Conservation (phyloP, 768 basidiomycete genomes). For the Rhodotorula paludigena region DNA sequence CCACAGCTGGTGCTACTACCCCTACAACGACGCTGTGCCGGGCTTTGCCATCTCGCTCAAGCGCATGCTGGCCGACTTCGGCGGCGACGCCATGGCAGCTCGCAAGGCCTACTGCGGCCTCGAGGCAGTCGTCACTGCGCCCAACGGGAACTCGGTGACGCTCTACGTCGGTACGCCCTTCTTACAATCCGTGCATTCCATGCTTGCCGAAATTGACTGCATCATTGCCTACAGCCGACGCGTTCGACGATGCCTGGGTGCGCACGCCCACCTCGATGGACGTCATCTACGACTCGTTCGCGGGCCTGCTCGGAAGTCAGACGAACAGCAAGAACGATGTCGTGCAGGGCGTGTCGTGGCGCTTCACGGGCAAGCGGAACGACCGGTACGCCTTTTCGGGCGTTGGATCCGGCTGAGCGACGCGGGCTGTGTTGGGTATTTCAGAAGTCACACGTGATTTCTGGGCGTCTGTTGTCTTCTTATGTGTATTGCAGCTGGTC, state of each 20-base stretch:
- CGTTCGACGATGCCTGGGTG: conserved; percentile 36
- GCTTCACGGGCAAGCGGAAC: conserved; percentile 39
- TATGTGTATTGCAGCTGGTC: too few species aligned
- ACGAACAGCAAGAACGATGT: conserved; percentile 39
- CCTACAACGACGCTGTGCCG: conserved; percentile 29
- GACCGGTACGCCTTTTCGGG: not conserved
- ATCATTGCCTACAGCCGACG: conserved; percentile 17
- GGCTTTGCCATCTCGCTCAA: conserved; percentile 37
- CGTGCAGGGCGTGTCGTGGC: conserved; percentile 32
- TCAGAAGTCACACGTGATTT: too few species aligned
- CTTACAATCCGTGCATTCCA: too few species aligned
- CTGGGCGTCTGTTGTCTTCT: too few species aligned
- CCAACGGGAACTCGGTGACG: conserved; percentile 26
- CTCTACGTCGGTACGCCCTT: conserved; percentile 17
- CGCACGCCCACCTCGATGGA: conserved; percentile 25
- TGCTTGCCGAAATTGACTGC: too few species aligned
- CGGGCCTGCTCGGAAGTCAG: conserved; percentile 10
- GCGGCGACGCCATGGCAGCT: conserved; percentile 25
- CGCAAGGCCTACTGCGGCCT: conserved; percentile 40
- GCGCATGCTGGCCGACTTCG: conserved; percentile 39
- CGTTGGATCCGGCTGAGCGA: too few species aligned
- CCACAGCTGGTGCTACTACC: conserved; percentile 32
- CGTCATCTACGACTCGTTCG: conserved; percentile 25
- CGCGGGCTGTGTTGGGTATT: too few species aligned
- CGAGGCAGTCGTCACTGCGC: conserved; percentile 27